Conservation (phyloP, 208 protist species). For the Acanthamoeba royreba region DNA sequence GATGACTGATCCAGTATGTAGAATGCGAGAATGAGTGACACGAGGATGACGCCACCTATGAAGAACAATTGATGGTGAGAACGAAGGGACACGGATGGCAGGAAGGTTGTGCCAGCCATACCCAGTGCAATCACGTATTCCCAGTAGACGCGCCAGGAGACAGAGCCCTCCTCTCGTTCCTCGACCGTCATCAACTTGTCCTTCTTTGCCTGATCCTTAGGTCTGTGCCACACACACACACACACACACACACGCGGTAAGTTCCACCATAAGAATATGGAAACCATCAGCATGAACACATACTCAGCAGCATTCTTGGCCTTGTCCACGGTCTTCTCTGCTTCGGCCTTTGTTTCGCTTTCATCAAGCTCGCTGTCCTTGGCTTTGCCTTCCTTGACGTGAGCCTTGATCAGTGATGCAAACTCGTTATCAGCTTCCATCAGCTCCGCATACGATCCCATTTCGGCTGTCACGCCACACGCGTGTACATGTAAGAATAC, state of each 20-base stretch:
- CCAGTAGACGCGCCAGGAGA: neutral
- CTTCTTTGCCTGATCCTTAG: neutral
- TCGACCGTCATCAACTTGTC: slow-evolving; percentile 31
- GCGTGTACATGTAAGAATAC: neutral
- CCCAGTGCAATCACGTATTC: neutral
- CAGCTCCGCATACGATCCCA: slow-evolving; percentile 16
- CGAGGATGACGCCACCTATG: neutral
- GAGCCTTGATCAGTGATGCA: slow-evolving; percentile 30
- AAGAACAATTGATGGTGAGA: neutral
- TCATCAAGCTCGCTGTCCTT: neutral
- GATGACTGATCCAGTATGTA: neutral
- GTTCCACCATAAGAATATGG: neutral
- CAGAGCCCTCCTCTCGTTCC: neutral
- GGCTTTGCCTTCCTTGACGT: neutral
- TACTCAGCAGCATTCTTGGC: neutral
- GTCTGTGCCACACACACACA: neutral
- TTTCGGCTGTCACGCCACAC: neutral
- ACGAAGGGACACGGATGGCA: neutral
- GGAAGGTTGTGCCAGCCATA: neutral
- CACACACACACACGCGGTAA: too few relatives aligned
- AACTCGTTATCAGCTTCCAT: slow-evolving; percentile 39
- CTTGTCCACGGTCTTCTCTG: neutral
- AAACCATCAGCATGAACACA: neutral
- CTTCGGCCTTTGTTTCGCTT: neutral
- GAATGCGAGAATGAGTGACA: neutral